A percentile compares a stretch with the other conserved stretches of the same genome.
These are phyloP conservation scores for Taxillus chinensis DNA, from an alignment of 164 flowering plant genomes.

Conservation along the genomic window DNA sequence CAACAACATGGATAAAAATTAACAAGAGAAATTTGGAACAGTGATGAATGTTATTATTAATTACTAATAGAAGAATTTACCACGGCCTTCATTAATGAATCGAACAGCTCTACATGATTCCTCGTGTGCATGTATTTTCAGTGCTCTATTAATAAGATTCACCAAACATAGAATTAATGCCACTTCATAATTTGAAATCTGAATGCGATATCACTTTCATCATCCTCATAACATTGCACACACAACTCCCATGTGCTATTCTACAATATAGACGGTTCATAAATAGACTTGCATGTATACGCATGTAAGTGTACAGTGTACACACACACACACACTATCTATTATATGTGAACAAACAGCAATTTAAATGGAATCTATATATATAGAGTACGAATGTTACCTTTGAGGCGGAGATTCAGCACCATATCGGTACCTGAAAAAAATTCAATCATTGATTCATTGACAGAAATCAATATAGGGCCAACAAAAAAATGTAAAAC, in stretches of 20 bases:
- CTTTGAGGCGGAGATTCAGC: constrained; percentile 47
- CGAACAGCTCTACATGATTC: constrained; percentile 85
- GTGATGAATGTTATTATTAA: neutral
- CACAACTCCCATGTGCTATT: too few relatives aligned
- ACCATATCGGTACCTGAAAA: constrained; percentile 48
- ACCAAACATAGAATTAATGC: constrained; percentile 1
- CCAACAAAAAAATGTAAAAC: neutral
- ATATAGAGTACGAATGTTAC: constrained; percentile 17
- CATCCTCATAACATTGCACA: too few relatives aligned
- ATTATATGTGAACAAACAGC: neutral
- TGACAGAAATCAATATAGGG: neutral
- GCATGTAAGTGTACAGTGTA: too few relatives aligned
- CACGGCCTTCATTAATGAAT: constrained; percentile 65
- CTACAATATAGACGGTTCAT: too few relatives aligned
- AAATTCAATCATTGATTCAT: neutral
- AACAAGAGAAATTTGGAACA: neutral
- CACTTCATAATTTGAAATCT: neutral
- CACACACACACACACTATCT: too few relatives aligned
- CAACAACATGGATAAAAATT: neutral
- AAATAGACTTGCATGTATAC: too few relatives aligned
- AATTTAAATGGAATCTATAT: neutral
- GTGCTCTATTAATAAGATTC: constrained; percentile 27
- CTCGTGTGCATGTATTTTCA: constrained; percentile 50
- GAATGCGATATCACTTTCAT: too few relatives aligned
- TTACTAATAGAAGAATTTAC: constrained; percentile 21